Evolutionary conservation across 2,329 filamentous ascomycete genomes (phyloP).

Genomic region (Ophiosphaerella herpotricha): DNA sequence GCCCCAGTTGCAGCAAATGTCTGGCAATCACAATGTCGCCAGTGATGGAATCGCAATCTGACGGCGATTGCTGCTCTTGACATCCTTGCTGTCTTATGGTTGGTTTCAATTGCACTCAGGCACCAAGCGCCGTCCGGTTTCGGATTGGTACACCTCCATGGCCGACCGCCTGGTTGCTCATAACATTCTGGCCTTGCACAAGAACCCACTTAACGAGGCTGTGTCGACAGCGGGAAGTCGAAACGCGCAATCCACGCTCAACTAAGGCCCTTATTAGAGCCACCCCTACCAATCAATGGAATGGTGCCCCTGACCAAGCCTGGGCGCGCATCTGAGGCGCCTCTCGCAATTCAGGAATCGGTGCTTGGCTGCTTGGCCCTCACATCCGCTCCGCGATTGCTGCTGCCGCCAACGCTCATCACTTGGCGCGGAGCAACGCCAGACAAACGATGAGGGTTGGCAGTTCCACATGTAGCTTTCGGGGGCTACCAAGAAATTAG

Average conservation of each 20-base stretch:
- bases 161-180: conserved; percentile 7
- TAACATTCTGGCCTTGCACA: conserved; percentile 2
- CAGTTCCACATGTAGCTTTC: conserved; percentile 42
- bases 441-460: conserved; percentile 41
- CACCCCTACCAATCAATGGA: conserved; percentile 20
- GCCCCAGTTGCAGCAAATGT: background rate
- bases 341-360: conserved; percentile 30
- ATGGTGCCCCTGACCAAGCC: conserved; percentile 41
- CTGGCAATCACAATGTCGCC: background rate
- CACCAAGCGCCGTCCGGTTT: conserved; percentile 6
- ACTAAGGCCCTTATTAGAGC: conserved; percentile 18
- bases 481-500: conserved; percentile 33
- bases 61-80: background rate
- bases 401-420: conserved; percentile 33
- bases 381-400: conserved; percentile 33
- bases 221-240: conserved; percentile 21
- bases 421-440: conserved; percentile 38
- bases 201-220: conserved; percentile 28
- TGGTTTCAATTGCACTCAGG: background rate
- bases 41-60: background rate
- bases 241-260: conserved; percentile 27
- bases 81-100: background rate
- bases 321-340: conserved; percentile 29
- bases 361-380: conserved; percentile 36
- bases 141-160: background rate